Base-by-base conservation (phyloP, 2,329 filamentous ascomycete species). In the Fusarium falciforme region DNA sequence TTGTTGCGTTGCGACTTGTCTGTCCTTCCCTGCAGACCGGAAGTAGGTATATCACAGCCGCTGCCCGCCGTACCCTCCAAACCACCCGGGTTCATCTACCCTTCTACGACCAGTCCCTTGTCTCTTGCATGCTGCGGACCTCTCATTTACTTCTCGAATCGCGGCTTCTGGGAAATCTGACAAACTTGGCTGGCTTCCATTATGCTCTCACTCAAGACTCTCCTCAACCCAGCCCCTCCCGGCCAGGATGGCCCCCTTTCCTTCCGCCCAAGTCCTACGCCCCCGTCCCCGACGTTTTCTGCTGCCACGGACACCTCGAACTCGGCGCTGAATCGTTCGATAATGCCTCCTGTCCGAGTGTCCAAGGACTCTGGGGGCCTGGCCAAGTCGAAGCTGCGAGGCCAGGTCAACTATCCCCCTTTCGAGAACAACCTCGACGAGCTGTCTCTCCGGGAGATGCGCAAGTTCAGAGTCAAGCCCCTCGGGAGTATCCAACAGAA, bases 321-420 rank as follows among this genome's bases (percentile, higher is more conserved):
- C 29, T 33, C 61, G 38, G 22, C 40, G 11, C 60, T 70, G 36
- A 61, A 68, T 9, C 71, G 42, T 25, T 40, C 58, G 12, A 64
- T 63, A n/a, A 74, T 77, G 64, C 67, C 68, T 47, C 63, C 60
- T 20, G 47, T 66, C 44, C 55, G 61, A 57, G 64, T 42, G 12
- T 86, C 87, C 31, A 90, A 89, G 76, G 89, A 89, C 55, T 87
- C 88, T 67, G 72, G 59, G 25, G 71, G 61, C 58, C 27, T 77
- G 79, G 86, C 88, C 29, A 91, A 89, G 76, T 89, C 89, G 58
- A 90, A 88, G 72, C 85, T 90, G 35, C 90, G 91, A 71, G 94
- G 93, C 4, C 84, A 88, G 31, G 86, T 97, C 75, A 92, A 92
- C 79, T 98, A 92, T 79, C 89, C 88, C 20, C 94, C 95, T 1